Percentiles rank a stretch among this genome's conserved stretches.
Evolutionary conservation across 306 rosid genomes (phyloP).

Genomic region (Adenanthera pavonina): DNA sequence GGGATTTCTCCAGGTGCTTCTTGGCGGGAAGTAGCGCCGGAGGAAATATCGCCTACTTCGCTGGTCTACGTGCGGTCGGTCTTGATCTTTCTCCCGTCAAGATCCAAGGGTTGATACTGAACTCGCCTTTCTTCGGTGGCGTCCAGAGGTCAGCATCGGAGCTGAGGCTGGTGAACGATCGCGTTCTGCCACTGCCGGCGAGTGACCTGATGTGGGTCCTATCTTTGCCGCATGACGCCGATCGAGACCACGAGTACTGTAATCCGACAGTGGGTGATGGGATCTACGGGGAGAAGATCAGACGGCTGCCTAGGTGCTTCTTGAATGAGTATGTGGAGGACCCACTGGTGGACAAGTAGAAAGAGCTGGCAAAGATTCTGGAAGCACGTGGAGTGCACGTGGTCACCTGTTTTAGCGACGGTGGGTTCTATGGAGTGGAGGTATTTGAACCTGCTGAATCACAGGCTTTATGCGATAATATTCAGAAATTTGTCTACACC

Average conservation of each 20-base stretch:
- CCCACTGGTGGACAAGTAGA: background rate
- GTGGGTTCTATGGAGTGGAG: background rate
- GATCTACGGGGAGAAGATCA: constrained; percentile 41
- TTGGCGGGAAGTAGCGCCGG: constrained; percentile 73
- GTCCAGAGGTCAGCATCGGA: constrained; percentile 59
- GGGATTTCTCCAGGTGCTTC: constrained; percentile 49
- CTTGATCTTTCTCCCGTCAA: constrained; percentile 45
- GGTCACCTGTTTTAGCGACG: background rate
- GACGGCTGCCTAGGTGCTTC: constrained; percentile 20
- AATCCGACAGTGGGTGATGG: too few relatives aligned
- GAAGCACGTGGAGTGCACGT: background rate
- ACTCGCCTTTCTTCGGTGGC: constrained; percentile 61
- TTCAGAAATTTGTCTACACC: too few relatives aligned
- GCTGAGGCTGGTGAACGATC: constrained; percentile 44
- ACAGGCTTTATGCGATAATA: background rate
- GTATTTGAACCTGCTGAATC: background rate
- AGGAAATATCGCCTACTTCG: constrained; percentile 60
- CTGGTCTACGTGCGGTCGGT: constrained; percentile 56
- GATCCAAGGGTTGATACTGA: constrained; percentile 58
- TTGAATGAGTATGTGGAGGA: background rate
- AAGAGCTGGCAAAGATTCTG: background rate
- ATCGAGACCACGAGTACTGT: background rate
- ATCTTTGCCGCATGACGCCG: background rate
- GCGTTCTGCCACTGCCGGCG: constrained; percentile 50
- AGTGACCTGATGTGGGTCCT: constrained; percentile 40